Evolutionary conservation across 805 yeast genomes (phyloP).

Genomic region (Barnettozyma salicaria): DNA sequence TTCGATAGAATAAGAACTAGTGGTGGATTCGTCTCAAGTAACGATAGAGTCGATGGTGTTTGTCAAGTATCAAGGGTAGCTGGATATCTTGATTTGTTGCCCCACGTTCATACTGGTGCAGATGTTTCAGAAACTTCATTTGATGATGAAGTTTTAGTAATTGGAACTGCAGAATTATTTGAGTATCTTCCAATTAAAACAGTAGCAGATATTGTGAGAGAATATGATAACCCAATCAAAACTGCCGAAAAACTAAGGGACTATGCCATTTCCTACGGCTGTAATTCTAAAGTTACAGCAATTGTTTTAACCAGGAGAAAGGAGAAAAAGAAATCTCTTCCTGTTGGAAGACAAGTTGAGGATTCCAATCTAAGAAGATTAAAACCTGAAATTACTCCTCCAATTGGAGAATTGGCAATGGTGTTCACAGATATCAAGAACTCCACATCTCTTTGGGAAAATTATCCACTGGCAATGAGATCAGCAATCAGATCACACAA

Average conservation of each 20-base stretch:
- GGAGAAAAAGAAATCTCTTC: conserved; percentile 30
- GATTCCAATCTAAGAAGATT: conserved; percentile 78
- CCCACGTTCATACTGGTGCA: conserved; percentile 87
- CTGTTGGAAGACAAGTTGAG: conserved; percentile 47
- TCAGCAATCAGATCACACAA: conserved; percentile 95
- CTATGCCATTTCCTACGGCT: conserved; percentile 90
- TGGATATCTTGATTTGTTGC: conserved; percentile 80
- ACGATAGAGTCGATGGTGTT: conserved; percentile 79
- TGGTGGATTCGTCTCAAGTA: conserved; percentile 85
- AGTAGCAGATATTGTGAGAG: conserved; percentile 86
- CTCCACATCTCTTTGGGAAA: conserved; percentile 91
- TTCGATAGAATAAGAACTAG: conserved; percentile 84
- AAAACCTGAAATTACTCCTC: conserved; percentile 90
- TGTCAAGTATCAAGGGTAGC: conserved; percentile 84
- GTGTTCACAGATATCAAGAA: conserved; percentile 96
- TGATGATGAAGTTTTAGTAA: conserved; percentile 76
- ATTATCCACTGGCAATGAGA: conserved; percentile 89
- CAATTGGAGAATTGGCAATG: conserved; percentile 89
- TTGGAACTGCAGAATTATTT: conserved; percentile 85
- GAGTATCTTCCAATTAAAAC: conserved; percentile 73
- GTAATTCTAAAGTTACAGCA: conserved; percentile 70
- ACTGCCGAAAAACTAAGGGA: conserved; percentile 94
- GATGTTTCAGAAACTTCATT: conserved; percentile 57
- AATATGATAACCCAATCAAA: conserved; percentile 72
- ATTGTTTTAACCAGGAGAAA: conserved; percentile 70